Evolutionary conservation across 202 grass and related monocot species (phyloP).

Genomic region (Elaeis oleifera): DNA sequence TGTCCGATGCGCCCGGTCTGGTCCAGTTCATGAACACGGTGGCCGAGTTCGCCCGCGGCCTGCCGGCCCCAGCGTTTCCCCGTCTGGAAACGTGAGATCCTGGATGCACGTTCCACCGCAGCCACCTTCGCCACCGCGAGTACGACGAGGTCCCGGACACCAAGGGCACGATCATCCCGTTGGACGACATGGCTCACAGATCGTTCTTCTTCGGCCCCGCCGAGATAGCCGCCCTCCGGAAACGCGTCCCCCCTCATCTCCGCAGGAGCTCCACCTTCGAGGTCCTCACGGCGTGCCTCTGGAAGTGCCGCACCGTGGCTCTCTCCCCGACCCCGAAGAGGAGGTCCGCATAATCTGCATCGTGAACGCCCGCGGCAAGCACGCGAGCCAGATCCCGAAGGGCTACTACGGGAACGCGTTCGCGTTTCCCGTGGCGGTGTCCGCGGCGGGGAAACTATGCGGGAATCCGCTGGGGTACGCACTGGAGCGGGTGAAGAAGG

Average conservation of each 20-base stretch:
- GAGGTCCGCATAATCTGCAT: conserved; percentile 85
- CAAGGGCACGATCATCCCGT: conserved; percentile 64
- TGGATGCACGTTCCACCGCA: conserved; percentile 41
- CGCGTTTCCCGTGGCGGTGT: conserved; percentile 69
- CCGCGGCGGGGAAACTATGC: conserved; percentile 39
- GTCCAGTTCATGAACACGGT: conserved; percentile 66
- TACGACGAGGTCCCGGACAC: conserved; percentile 75
- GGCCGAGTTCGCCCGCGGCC: conserved; percentile 56
- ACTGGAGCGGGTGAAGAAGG: conserved; percentile 44
- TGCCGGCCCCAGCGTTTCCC: conserved; percentile 32
- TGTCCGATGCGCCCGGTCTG: conserved; percentile 65
- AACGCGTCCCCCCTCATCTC: conserved; percentile 30
- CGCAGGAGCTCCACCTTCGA: conserved; percentile 57
- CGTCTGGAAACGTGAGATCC: conserved; percentile 45
- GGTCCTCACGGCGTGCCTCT: conserved; percentile 56
- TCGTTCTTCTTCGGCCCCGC: conserved; percentile 60
- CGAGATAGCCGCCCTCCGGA: conserved; percentile 46
- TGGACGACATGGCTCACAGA: conserved; percentile 79
- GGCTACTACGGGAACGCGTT: conserved; percentile 95
- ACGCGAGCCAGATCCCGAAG: conserved; percentile 31
- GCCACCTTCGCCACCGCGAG: conserved; percentile 55
- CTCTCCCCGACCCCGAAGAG: conserved; percentile 52
- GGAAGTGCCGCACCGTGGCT: conserved; percentile 59
- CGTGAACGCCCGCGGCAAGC: conserved; percentile 56
- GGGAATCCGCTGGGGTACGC: conserved; percentile 49